A percentile compares a stretch with the other conserved stretches of the same genome.
phyloP scores from a whole-genome alignment of 202 grass and related monocot species.

The Saccharum hybrid region DNA sequence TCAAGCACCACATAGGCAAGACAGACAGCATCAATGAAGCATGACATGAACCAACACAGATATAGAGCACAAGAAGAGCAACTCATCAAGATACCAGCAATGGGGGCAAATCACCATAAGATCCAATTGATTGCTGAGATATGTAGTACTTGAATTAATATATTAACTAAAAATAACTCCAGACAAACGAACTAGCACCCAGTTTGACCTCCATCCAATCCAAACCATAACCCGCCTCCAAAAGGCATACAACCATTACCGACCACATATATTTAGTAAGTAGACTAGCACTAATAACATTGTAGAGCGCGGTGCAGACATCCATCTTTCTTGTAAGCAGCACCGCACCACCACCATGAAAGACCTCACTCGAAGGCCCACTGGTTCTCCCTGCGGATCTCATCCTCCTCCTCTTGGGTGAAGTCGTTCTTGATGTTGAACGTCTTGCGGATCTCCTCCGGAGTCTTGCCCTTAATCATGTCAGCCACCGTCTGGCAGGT shows the following conservation, averaged over 20 bases:
- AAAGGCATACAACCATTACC: slow-evolving; percentile 41
- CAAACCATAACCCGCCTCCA: background rate
- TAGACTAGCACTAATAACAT: background rate
- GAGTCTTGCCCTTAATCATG: slow-evolving; percentile 80
- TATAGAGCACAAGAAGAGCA: background rate
- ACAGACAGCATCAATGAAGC: background rate
- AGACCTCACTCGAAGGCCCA: slow-evolving; percentile 46
- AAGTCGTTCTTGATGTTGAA: slow-evolving; percentile 72
- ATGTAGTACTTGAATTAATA: background rate
- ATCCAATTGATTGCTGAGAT: background rate
- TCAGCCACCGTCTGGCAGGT: slow-evolving; percentile 66
- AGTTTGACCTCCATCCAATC: background rate
- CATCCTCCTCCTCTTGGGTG: slow-evolving; percentile 61
- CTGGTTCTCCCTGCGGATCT: slow-evolving; percentile 63
- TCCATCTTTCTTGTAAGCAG: background rate
- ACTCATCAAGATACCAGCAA: background rate
- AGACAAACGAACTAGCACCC: background rate
- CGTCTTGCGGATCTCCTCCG: slow-evolving; percentile 66
- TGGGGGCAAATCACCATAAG: background rate
- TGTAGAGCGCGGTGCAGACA: background rate
- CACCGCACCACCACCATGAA: no score
- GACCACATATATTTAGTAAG: background rate
- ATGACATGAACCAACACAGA: background rate
- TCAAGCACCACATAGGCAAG: no score
- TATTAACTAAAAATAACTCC: background rate